These are phyloP conservation scores for Coccomyxa subellipsoidea DNA, from an alignment of 163 green algal genomes.

Conservation along the genomic window DNA sequence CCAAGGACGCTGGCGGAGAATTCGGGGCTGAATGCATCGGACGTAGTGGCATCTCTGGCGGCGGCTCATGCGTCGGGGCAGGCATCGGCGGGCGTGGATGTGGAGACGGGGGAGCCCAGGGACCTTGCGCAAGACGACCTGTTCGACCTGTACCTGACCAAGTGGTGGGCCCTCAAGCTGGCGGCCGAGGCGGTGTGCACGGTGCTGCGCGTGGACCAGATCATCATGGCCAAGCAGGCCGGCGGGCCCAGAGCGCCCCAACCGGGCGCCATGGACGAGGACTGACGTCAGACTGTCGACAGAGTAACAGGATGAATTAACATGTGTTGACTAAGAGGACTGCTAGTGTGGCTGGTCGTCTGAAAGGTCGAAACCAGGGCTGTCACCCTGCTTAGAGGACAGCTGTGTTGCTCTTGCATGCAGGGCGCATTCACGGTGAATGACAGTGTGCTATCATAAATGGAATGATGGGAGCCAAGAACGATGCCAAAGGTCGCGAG, in stretches of 20 bases:
- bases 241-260: constrained; percentile 77
- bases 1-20: constrained; percentile 43
- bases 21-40: constrained; percentile 74
- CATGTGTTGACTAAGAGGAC: too few species aligned
- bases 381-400: too few species aligned
- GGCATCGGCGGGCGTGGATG: constrained; percentile 68
- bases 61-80: constrained; percentile 81
- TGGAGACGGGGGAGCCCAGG: constrained; percentile 62
- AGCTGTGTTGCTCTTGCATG: too few species aligned
- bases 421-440: too few species aligned
- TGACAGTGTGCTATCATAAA: too few species aligned
- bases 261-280: constrained; percentile 59
- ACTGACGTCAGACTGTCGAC: constrained; percentile 17
- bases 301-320: too few species aligned
- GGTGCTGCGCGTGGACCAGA: constrained; percentile 96
- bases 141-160: constrained; percentile 77
- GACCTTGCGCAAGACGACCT: constrained; percentile 68
- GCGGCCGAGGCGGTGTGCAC: constrained; percentile 89
- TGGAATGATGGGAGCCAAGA: too few species aligned
- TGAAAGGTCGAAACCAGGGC: too few species aligned
- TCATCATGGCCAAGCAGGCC: constrained; percentile 97
- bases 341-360: too few species aligned
- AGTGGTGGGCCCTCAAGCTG: constrained; percentile 93
- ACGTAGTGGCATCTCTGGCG: constrained; percentile 80
- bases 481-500: too few species aligned